phyloP scores from a whole-genome alignment of 177 flowering plant genomes.

The Vitis hybrid region DNA sequence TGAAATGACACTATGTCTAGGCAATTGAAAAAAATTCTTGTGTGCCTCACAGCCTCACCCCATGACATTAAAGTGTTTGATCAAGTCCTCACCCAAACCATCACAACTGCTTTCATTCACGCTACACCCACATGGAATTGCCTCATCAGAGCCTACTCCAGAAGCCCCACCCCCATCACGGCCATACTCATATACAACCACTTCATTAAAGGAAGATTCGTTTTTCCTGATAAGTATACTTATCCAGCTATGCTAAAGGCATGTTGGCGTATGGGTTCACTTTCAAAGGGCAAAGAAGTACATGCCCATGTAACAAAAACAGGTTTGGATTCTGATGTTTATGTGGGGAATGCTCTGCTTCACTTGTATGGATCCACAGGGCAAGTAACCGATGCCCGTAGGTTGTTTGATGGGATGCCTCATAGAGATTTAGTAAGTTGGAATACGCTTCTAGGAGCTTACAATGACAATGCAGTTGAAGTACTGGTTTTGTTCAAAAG shows the following conservation, averaged over 20 bases:
- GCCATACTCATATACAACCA: conserved; percentile 29
- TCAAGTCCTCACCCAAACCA: conserved; percentile 27
- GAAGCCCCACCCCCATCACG: conserved; percentile 30
- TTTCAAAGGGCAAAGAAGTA: conserved; percentile 28
- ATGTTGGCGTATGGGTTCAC: conserved; percentile 18
- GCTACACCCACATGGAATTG: conserved; percentile 29
- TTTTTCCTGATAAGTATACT: conserved; percentile 27
- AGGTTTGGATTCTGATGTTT: conserved; percentile 24
- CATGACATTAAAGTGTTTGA: conserved; percentile 13
- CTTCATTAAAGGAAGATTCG: conserved; percentile 13
- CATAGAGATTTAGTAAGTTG: conserved; percentile 27
- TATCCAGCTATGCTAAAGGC: conserved; percentile 32
- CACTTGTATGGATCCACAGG: conserved; percentile 21
- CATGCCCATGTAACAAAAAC: conserved; percentile 31
- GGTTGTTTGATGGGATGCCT: conserved; percentile 25
- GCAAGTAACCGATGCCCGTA: conserved; percentile 15
- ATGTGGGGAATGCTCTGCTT: conserved; percentile 27
- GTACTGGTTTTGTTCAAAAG: conserved; percentile 19
- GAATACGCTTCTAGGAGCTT: conserved; percentile 25
- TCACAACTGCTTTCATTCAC: conserved; percentile 26
- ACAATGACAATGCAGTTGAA: conserved; percentile 3
- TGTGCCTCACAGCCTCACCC: conserved; percentile 5
- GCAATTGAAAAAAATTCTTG: too few species aligned
- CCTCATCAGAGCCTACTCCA: conserved; percentile 37
- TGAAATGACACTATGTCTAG: too few species aligned